phyloP scores from a whole-genome alignment of 495 filamentous ascomycete species.

The Talaromyces stipitatus region DNA sequence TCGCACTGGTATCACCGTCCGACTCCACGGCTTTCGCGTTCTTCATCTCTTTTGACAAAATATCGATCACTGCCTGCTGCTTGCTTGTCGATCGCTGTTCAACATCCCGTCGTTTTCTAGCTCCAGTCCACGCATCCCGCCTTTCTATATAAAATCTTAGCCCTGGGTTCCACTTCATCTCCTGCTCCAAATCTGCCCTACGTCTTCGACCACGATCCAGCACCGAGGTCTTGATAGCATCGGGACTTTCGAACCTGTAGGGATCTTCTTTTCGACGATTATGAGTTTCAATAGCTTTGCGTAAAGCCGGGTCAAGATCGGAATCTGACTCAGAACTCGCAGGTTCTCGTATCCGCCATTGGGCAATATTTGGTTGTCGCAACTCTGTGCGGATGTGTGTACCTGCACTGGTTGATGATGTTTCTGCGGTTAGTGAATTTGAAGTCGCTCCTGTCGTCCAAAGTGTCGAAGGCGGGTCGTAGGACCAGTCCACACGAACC shows the following conservation, averaged over 20 bases:
- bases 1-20: background rate
- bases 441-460: background rate
- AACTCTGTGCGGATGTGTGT: background rate
- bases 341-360: constrained; percentile 37
- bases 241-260: constrained; percentile 59
- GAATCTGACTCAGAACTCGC: constrained; percentile 37
- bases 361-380: constrained; percentile 9
- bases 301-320: constrained; percentile 10
- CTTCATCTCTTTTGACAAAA: background rate
- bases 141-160: constrained; percentile 65
- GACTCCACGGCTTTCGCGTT: background rate
- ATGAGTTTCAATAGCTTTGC: background rate
- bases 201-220: constrained; percentile 51
- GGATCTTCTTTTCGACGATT: constrained; percentile 20
- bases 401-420: background rate
- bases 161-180: constrained; percentile 78
- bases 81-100: background rate
- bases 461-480: constrained; percentile 16
- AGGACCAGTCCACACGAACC: constrained; percentile 38
- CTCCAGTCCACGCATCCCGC: constrained; percentile 85
- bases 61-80: background rate
- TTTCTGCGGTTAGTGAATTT: background rate
- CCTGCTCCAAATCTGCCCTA: constrained; percentile 54
- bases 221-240: constrained; percentile 43
- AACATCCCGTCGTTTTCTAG: constrained; percentile 27